Conservation (phyloP, 2,329 filamentous ascomycete genomes). For the Samsoniella hepiali region DNA sequence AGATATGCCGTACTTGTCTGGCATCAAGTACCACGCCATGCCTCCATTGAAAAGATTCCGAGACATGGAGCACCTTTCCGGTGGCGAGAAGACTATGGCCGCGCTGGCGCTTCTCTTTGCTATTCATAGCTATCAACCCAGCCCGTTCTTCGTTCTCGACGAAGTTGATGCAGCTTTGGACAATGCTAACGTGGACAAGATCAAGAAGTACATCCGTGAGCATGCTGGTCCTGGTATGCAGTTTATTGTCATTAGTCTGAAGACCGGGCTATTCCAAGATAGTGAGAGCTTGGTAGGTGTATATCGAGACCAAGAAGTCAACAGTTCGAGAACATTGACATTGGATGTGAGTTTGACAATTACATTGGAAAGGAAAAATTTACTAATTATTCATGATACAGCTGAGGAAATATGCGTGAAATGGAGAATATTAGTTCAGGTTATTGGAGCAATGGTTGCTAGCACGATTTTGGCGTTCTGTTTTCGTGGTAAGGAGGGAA, state of each 20-base stretch:
- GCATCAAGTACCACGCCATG: slow-evolving; percentile 99
- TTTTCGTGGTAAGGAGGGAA: not conserved
- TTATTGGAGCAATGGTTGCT: not conserved
- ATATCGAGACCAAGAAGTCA: slow-evolving; percentile 90
- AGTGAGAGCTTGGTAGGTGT: slow-evolving; percentile 95
- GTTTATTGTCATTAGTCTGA: slow-evolving; percentile 96
- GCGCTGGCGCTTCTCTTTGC: slow-evolving; percentile 94
- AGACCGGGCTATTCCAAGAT: slow-evolving; percentile 92
- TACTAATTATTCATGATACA: slow-evolving; percentile 25
- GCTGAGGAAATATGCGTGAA: slow-evolving; percentile 35
- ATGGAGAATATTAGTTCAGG: not conserved
- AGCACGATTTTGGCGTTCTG: slow-evolving; percentile 6
- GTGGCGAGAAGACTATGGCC: slow-evolving; percentile 98
- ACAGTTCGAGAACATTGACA: slow-evolving; percentile 86
- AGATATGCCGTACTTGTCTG: slow-evolving; percentile 92
- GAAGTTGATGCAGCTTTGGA: slow-evolving; percentile 98
- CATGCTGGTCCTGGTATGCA: slow-evolving; percentile 97
- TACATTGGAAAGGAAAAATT: not conserved
- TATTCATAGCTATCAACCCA: slow-evolving; percentile 93
- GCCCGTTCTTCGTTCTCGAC: slow-evolving; percentile 95
- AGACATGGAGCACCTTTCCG: slow-evolving; percentile 97
- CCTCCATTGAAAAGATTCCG: slow-evolving; percentile 96
- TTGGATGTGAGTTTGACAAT: slow-evolving; percentile 73
- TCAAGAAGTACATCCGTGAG: slow-evolving; percentile 93
- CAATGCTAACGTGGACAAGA: slow-evolving; percentile 92